Evolutionary conservation across 208 protist genomes (phyloP).

Genomic region (Trypanosoma boissoni): DNA sequence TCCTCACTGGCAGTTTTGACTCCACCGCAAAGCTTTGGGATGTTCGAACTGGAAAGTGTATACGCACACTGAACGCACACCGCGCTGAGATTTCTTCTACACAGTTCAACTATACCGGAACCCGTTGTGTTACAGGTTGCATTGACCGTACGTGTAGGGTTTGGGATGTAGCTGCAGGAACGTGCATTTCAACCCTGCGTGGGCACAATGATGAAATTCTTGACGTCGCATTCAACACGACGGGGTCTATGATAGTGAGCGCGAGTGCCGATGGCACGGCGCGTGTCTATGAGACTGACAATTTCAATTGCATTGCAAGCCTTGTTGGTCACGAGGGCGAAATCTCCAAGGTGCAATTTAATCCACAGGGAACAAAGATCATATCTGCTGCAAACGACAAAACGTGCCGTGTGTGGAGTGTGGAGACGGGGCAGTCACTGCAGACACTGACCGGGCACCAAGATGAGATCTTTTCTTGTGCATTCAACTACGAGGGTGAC

Average conservation of each 20-base stretch:
- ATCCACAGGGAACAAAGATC: conserved; percentile 94
- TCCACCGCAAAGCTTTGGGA: conserved; percentile 94
- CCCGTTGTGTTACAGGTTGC: conserved; percentile 89
- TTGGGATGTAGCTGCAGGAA: conserved; percentile 92
- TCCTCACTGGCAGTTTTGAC: conserved; percentile 95
- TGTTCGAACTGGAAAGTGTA: conserved; percentile 74
- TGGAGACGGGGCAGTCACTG: conserved; percentile 77
- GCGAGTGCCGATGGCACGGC: conserved; percentile 93
- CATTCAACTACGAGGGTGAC: conserved; percentile 95
- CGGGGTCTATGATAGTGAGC: conserved; percentile 88
- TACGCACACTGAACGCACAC: conserved; percentile 92
- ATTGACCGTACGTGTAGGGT: conserved; percentile 95
- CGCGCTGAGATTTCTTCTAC: conserved; percentile 92
- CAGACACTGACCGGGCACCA: conserved; percentile 94
- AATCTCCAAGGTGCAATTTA: conserved; percentile 95
- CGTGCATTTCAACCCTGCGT: conserved; percentile 86
- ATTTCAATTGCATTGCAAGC: conserved; percentile 81
- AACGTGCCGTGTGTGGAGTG: conserved; percentile 93
- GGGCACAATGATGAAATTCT: conserved; percentile 94
- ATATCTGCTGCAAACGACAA: conserved; percentile 93
- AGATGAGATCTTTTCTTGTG: conserved; percentile 95
- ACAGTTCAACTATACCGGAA: conserved; percentile 93
- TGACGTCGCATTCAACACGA: conserved; percentile 91
- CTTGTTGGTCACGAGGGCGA: conserved; percentile 93
- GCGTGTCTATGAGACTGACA: conserved; percentile 90